Conservation (phyloP, 2,329 filamentous ascomycete genomes). For the Decorospora gaudefroyi region DNA sequence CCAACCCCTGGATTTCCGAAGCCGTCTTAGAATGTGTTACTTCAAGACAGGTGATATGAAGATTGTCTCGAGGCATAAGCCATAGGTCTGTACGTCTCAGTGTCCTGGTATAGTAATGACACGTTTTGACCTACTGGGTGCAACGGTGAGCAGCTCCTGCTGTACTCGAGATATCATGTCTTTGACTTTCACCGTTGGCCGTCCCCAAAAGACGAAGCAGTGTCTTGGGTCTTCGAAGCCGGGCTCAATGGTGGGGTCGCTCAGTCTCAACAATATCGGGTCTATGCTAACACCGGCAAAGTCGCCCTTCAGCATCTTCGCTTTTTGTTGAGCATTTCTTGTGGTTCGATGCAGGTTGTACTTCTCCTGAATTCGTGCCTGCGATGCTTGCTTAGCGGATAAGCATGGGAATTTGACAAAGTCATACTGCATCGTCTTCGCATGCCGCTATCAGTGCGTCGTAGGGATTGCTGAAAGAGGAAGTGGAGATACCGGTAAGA, state of each 20-base stretch:
- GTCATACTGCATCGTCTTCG: conserved; percentile 66
- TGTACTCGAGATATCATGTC: conserved; percentile 72
- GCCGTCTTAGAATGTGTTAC: conserved; percentile 77
- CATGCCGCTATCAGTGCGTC: conserved; percentile 71
- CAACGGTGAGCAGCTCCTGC: conserved; percentile 63
- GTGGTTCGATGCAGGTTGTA: conserved; percentile 75
- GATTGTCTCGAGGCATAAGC: conserved; percentile 77
- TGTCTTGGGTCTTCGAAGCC: conserved; percentile 76
- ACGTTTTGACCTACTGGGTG: conserved; percentile 64
- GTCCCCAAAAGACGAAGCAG: conserved; percentile 86
- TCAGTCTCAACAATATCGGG: conserved; percentile 71
- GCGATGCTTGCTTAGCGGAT: not conserved
- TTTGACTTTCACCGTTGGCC: conserved; percentile 74
- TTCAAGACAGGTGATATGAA: conserved; percentile 87
- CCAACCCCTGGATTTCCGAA: conserved; percentile 67
- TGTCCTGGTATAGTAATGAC: not conserved
- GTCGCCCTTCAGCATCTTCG: conserved; percentile 68
- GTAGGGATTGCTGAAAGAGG: conserved; percentile 70
- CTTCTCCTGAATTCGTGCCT: conserved; percentile 70
- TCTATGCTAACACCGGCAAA: conserved; percentile 77
- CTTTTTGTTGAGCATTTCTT: conserved; percentile 75
- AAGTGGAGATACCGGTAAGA: conserved; percentile 46
- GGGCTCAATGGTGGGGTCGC: conserved; percentile 65
- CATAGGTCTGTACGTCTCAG: conserved; percentile 65
- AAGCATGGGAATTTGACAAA: not conserved